These are phyloP conservation scores for Gorgonomyces haynaldii DNA, from an alignment of 192 early-diverging fungal genomes.

Conservation along the genomic window DNA sequence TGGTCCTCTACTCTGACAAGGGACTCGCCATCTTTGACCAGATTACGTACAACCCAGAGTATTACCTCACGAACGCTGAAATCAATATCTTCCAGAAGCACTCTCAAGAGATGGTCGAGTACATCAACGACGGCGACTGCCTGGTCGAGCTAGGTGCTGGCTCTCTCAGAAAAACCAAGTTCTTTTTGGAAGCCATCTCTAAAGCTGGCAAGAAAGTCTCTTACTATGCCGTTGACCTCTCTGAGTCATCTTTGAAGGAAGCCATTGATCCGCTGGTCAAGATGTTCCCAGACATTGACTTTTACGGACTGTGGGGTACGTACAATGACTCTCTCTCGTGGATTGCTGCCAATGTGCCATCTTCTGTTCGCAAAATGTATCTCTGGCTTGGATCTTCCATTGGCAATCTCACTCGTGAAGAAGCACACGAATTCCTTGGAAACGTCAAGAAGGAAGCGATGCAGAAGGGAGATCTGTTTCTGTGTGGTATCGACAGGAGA, in stretches of 20 bases:
- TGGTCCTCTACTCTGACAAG: slow-evolving; percentile 72
- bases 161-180: slow-evolving; percentile 80
- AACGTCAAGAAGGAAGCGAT: slow-evolving; percentile 45
- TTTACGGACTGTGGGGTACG: slow-evolving; percentile 73
- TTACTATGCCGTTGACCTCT: slow-evolving; percentile 87
- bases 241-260: slow-evolving; percentile 57
- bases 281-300: slow-evolving; percentile 51
- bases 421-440: slow-evolving; percentile 57
- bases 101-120: slow-evolving; percentile 46
- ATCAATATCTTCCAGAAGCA: slow-evolving; percentile 62
- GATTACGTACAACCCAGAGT: slow-evolving; percentile 75
- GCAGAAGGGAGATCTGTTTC: slow-evolving; percentile 56
- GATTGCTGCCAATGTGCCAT: slow-evolving; percentile 31
- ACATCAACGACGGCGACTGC: slow-evolving; percentile 55
- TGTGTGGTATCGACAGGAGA: slow-evolving; percentile 78
- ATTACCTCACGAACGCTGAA: slow-evolving; percentile 81
- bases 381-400: slow-evolving; percentile 89
- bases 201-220: slow-evolving; percentile 45
- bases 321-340: slow-evolving; percentile 74
- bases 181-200: slow-evolving; percentile 66
- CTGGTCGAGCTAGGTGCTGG: slow-evolving; percentile 86
- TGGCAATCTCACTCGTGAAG: slow-evolving; percentile 58
- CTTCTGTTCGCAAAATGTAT: slow-evolving; percentile 33
- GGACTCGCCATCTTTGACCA: slow-evolving; percentile 84
- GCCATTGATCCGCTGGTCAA: slow-evolving; percentile 56